These are phyloP conservation scores for Penicillium concentricum DNA, from an alignment of 2,329 filamentous ascomycete genomes.

Conservation along the genomic window DNA sequence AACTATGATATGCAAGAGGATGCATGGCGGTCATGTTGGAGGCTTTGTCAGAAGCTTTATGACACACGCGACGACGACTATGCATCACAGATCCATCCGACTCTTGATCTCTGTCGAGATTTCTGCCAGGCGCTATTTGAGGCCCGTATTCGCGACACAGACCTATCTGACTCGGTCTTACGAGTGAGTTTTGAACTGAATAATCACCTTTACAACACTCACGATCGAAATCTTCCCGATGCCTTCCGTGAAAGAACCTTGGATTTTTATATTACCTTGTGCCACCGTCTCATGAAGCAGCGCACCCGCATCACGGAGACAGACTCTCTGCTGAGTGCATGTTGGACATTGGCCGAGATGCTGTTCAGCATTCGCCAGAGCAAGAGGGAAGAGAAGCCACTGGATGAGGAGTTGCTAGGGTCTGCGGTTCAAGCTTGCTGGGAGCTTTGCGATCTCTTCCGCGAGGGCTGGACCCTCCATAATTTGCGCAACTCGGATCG, in stretches of 20 bases:
- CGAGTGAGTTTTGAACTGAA: constrained; percentile 93
- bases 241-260: constrained; percentile 84
- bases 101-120: constrained; percentile 82
- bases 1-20: constrained; percentile 77
- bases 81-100: constrained; percentile 67
- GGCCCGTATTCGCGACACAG: constrained; percentile 73
- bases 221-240: constrained; percentile 79
- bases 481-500: constrained; percentile 70
- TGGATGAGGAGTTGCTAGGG: constrained; percentile 80
- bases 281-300: constrained; percentile 95
- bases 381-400: constrained; percentile 66
- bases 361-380: constrained; percentile 87
- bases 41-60: constrained; percentile 84
- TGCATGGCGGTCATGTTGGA: constrained; percentile 94
- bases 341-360: constrained; percentile 90
- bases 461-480: constrained; percentile 80
- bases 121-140: constrained; percentile 93
- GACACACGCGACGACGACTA: constrained; percentile 72
- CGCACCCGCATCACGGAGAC: constrained; percentile 75
- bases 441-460: constrained; percentile 91
- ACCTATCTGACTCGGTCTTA: constrained; percentile 78
- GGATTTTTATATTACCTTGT: constrained; percentile 92
- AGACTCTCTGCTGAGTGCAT: constrained; percentile 78
- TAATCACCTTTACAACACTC: constrained; percentile 91
- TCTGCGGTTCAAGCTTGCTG: constrained; percentile 91